These are phyloP conservation scores for Hansfordia pulvinata DNA, from an alignment of 2,329 filamentous ascomycete species.

Conservation along the genomic window DNA sequence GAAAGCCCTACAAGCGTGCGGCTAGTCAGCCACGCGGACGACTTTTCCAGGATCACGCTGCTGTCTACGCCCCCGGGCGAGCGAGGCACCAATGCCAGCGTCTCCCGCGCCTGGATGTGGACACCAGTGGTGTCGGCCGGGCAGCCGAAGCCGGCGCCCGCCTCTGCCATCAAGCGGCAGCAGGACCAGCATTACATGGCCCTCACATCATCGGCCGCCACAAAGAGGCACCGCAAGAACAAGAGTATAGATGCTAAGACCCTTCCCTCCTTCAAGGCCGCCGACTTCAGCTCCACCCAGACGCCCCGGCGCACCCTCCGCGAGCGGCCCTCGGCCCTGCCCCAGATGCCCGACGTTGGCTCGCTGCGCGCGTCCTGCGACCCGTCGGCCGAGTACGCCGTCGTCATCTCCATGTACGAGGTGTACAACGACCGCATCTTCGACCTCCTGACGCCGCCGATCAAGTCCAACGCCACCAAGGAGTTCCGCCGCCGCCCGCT, in stretches of 20 bases:
- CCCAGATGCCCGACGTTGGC: slow-evolving; percentile 62
- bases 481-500: slow-evolving; percentile 65
- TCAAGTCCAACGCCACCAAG: slow-evolving; percentile 47
- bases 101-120: too few relatives aligned
- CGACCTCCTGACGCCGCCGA: slow-evolving; percentile 63
- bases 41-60: slow-evolving; percentile 10
- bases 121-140: slow-evolving; percentile 9
- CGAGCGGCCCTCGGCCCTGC: slow-evolving; percentile 57
- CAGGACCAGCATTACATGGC: slow-evolving; percentile 29
- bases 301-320: too few relatives aligned
- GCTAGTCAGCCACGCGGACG: slow-evolving; percentile 21
- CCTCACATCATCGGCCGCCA: slow-evolving; percentile 29
- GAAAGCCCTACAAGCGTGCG: slow-evolving; percentile 29
- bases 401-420: slow-evolving; percentile 95
- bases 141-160: slow-evolving; percentile 18
- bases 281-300: too few relatives aligned
- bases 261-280: too few relatives aligned
- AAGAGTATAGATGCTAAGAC: slow-evolving; percentile 33
- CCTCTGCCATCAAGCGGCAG: slow-evolving; percentile 15
- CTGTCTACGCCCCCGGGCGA: slow-evolving; percentile 14
- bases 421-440: slow-evolving; percentile 98
- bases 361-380: slow-evolving; percentile 55
- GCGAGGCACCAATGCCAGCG: slow-evolving; percentile 3
- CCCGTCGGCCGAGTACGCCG: slow-evolving; percentile 62
- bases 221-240: too few relatives aligned